Evolutionary conservation across 2,329 filamentous ascomycete genomes (phyloP), one percentile per base, ranked within the genome.

Genomic region (Aspergillus aculeatus): DNA sequence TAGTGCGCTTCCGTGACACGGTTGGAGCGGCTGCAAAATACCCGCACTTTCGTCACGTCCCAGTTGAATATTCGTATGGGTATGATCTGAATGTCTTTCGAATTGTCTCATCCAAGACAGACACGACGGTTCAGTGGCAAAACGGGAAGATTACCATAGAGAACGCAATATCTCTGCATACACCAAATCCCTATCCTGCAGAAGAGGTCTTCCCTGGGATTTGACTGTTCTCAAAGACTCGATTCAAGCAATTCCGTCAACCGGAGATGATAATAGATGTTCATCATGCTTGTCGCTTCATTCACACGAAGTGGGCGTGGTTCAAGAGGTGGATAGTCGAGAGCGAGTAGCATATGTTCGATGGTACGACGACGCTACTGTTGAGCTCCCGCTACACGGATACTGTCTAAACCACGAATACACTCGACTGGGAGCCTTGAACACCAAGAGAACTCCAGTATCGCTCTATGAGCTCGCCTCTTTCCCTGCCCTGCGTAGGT

Each of bases 1-100:
- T 75, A n/a, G 83, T 87, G 6, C 76, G 80, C 23, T 87, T 87
- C 73, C 81, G 80, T 56, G 83, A 87, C 66, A 68, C 82, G 2
- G 69, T 77, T 2, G 77, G 68, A 44, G 84, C 84, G 5, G 77
- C 78, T 24, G 69, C 77, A 41, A 86, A 85, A 64, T 86, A 86
- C 65, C 75, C 80, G 55, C 73, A 73, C 50, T 70, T 84, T 47
- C 71, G 73, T 14, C 74, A 75, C 21, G 77, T 84, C 29, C 74
- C 81, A 24, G 71, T 78, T 10, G 77, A 77, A 3, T 75, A 81
- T 23, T 81, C 79, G 9, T 73, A 82, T 47, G 84, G 84, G 1
- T 85, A 83, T 67, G 84, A 88, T 64, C 70, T 86, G 63, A 87
- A 87, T 61, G 78, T 85, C 2, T 85, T 82, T 64, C 77, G 80